Evolutionary conservation across 2,329 filamentous ascomycete genomes (phyloP), one percentile per base, ranked within the genome.

Genomic region (Atkinsonella hypoxylon): DNA sequence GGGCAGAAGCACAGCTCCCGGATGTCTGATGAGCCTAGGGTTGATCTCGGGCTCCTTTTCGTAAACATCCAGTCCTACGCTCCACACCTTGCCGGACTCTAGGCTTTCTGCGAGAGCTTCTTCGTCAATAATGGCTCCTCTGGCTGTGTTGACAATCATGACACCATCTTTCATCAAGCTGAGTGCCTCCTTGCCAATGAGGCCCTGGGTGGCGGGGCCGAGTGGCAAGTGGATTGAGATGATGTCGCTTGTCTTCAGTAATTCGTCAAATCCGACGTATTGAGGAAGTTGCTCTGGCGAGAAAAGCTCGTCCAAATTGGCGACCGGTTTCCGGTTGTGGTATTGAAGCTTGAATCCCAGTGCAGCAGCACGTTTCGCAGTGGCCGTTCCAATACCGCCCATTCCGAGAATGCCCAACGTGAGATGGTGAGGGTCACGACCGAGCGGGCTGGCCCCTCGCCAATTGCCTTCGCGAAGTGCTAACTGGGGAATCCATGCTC

Each of bases 341-440:
- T 81, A 82, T 53, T 75, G 71, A n/a, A 79, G 70, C 52, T 66
- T 67, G 69, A 81, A 77, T 41, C 77, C 78, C 54, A 81, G 79
- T 0, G 71, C 71, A 31, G 69, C 69, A 3, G 75, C 76, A 41
- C 75, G 69, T 38, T 74, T 68, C 17, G 67, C 68, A 47, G 58
- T 68, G 7, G 74, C 72, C 13, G 70, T 66, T 2, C 78, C 78
- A 45, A 82, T 81, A 10, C 77, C 76, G 26, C 78, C 78, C 75
- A 81, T 79, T 11, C 78, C 78, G 1, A 82, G 63, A 51, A 81
- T 77, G 5, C 77, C 78, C 67, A 43, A 72, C 70, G 49, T 78
- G 64, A 87, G 85, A 20, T 81, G 82, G 59, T 84, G 69, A 0
- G 83, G 84, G 58, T 87, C 83, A 58, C 82, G 81, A 1, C 83